Percentiles rank a stretch among this genome's conserved stretches.
Conservation (phyloP, 2,329 filamentous ascomycete genomes). For the Chlorencoelia australis region DNA sequence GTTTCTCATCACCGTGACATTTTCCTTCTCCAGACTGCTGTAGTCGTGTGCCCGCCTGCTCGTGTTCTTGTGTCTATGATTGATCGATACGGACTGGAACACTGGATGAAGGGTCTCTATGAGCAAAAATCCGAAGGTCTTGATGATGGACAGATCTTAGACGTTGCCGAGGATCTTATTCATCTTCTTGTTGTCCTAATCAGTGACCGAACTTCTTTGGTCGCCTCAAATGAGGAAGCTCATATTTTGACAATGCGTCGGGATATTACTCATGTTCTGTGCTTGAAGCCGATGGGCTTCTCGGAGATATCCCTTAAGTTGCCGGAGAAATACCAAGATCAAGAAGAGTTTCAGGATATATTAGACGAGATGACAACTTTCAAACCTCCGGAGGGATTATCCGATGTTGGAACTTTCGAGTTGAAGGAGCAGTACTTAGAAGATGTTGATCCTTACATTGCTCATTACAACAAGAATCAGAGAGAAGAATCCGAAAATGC, state of each 20-base stretch:
- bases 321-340: conserved; percentile 80
- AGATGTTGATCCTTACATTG: conserved; percentile 88
- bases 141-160: conserved; percentile 80
- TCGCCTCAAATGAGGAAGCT: conserved; percentile 57
- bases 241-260: conserved; percentile 66
- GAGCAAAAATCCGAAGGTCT: conserved; percentile 61
- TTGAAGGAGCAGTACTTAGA: conserved; percentile 78
- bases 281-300: conserved; percentile 92
- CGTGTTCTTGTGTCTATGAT: conserved; percentile 81
- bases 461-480: conserved; percentile 94
- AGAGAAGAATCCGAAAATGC: conserved; percentile 88
- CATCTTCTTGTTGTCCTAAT: conserved; percentile 86
- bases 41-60: conserved; percentile 76
- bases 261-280: conserved; percentile 87
- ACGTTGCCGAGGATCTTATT: conserved; percentile 91
- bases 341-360: conserved; percentile 76
- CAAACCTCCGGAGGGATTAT: conserved; percentile 80
- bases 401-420: conserved; percentile 90
- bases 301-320: conserved; percentile 81
- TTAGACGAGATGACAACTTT: conserved; percentile 83
- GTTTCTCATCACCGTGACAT: conserved; percentile 92
- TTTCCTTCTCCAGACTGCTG: conserved; percentile 81
- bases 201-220: conserved; percentile 75
- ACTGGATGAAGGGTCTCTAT: conserved; percentile 80
- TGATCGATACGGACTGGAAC: conserved; percentile 80